Conservation (phyloP, 495 filamentous ascomycete genomes). For the Trichoderma reesei region DNA sequence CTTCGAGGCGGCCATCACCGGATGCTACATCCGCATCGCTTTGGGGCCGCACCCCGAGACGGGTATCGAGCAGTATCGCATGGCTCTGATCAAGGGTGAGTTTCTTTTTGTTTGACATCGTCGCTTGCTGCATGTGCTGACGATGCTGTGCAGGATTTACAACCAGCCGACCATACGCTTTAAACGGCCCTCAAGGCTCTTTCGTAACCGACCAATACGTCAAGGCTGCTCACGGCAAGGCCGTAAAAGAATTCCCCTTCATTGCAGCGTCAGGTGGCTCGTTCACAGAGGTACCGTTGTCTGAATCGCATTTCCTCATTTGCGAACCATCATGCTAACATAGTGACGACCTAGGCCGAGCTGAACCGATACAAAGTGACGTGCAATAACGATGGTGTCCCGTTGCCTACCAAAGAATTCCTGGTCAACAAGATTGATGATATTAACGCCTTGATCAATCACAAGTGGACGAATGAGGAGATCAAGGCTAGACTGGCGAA, state of each 20-base stretch:
- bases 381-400: slow-evolving; percentile 57
- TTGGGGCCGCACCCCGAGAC: slow-evolving; percentile 61
- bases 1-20: slow-evolving; percentile 68
- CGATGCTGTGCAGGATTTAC: slow-evolving; percentile 49
- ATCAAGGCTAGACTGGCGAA: slow-evolving; percentile 65
- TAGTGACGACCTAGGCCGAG: slow-evolving; percentile 48
- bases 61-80: slow-evolving; percentile 65
- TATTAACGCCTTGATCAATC: slow-evolving; percentile 70
- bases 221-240: slow-evolving; percentile 62
- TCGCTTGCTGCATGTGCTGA: slow-evolving; percentile 23
- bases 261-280: slow-evolving; percentile 67
- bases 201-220: slow-evolving; percentile 72
- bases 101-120: not conserved
- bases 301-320: not conserved
- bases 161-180: slow-evolving; percentile 67
- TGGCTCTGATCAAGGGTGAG: slow-evolving; percentile 77
- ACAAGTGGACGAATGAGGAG: slow-evolving; percentile 69
- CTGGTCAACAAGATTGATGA: slow-evolving; percentile 64
- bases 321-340: not conserved
- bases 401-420: slow-evolving; percentile 56
- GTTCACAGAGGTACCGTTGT: slow-evolving; percentile 57
- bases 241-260: slow-evolving; percentile 71
- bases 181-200: slow-evolving; percentile 60
- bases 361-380: slow-evolving; percentile 73
- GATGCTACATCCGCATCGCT: slow-evolving; percentile 72